Conservation (phyloP, 2,329 filamentous ascomycete genomes). For the Aspergillus candidus region DNA sequence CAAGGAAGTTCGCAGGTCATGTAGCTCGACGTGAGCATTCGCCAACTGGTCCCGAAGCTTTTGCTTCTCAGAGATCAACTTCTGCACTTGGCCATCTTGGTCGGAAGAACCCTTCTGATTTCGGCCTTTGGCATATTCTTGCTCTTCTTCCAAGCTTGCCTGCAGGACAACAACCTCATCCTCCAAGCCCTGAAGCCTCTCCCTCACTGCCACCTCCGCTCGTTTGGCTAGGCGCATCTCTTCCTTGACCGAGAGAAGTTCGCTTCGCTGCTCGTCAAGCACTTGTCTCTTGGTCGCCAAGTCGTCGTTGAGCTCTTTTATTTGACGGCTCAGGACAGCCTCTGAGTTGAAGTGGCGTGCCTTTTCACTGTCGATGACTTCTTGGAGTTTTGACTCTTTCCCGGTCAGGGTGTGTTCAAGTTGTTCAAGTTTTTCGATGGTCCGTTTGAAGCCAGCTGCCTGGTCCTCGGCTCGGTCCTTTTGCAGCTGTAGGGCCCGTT, state of each 20-base stretch:
- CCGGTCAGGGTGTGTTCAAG: slow-evolving; percentile 61
- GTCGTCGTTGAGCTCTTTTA: slow-evolving; percentile 67
- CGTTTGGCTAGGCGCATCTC: slow-evolving; percentile 64
- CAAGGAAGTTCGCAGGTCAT: slow-evolving; percentile 51
- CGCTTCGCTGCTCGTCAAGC: slow-evolving; percentile 59
- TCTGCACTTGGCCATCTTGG: slow-evolving; percentile 52
- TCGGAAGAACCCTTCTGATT: slow-evolving; percentile 55
- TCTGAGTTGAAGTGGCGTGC: slow-evolving; percentile 69
- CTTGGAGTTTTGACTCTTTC: slow-evolving; percentile 62
- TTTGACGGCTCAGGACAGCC: slow-evolving; percentile 62
- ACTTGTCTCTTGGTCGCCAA: slow-evolving; percentile 61
- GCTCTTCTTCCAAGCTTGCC: slow-evolving; percentile 58
- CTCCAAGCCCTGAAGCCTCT: slow-evolving; percentile 63
- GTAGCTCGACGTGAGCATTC: slow-evolving; percentile 55
- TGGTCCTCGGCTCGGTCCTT: slow-evolving; percentile 62
- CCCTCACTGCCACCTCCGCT: slow-evolving; percentile 55
- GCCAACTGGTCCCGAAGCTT: slow-evolving; percentile 58
- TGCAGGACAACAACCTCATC: slow-evolving; percentile 73
- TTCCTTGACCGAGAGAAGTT: slow-evolving; percentile 61
- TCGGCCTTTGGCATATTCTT: slow-evolving; percentile 53
- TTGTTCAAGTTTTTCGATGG: slow-evolving; percentile 64
- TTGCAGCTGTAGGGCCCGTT: slow-evolving; percentile 59
- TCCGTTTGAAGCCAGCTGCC: slow-evolving; percentile 60
- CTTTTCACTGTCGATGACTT: slow-evolving; percentile 63
- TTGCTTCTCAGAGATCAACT: slow-evolving; percentile 56